Base-by-base conservation (phyloP, 2,329 filamentous ascomycete genomes). In the Diplodia seriata region DNA sequence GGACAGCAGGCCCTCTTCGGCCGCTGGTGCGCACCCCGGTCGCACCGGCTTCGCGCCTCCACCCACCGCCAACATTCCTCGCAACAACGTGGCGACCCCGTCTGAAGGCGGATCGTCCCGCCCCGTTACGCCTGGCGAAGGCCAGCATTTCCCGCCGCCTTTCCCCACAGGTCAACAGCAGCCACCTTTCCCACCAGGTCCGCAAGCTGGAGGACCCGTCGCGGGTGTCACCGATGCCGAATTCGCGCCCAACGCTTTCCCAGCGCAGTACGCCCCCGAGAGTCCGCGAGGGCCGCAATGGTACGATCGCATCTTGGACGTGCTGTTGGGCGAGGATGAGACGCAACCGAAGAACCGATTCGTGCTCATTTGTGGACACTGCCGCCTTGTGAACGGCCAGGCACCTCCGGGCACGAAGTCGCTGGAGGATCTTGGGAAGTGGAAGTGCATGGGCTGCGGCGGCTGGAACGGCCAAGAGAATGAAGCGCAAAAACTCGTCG, bases 261-360 rank as follows among this genome's bases (percentile, higher is more conserved):
- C 76, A 51, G 74, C 76, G 89, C 70, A 85, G 82, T 71, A 72
- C 50, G 73, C 74, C 6, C 72, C 74, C 40, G 67, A 59, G 49
- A 71, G 73, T 74, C 31, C 74, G 73, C 59, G 75, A n/a, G 73
- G 78, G 71, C 82, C 88, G 18, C 89, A 91, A 75, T 99, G 95
- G 95, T 99, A 98, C 79, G 95, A 99, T 77, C 89, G 94, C 67
- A 89, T 99, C 65, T 84, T 99, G 68, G 95, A 99, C 75, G 87
- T 97, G 0, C 87, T 99, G 31, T 86, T 99, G 0, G 95, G 95
- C 61, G 95, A 99, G 76, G 95, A 99, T 74, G 95, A 99, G 80
- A 96, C 92, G 4, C 89, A 91, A 14, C 88, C 94, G 2, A 96
- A 93, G 82, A 98, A 98, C 78, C 89, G 95, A 20, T 88, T 97